Base-by-base conservation (phyloP, 805 yeast species). In the Suhomyces prunicola region DNA sequence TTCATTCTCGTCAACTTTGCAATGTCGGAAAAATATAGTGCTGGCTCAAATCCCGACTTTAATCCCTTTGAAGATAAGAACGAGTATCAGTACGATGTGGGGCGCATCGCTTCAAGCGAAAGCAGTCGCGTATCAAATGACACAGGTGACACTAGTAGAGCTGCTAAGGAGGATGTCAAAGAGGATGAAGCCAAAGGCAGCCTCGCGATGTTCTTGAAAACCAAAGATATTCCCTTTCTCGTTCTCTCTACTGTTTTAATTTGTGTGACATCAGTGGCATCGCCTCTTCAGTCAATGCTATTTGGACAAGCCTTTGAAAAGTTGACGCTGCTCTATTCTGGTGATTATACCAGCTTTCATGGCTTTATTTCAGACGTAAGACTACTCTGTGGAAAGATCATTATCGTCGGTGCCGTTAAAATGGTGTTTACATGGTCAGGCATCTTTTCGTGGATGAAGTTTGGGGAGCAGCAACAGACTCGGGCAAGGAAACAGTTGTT, bases 391-490 rank as follows among this genome's bases (percentile, higher is more conserved):
- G 70, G 68, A 2, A 50, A 61, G 33, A 65, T 76, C n/a, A 66
- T 74, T 58, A 61, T 63, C 0, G 52, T 72, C 6, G 78, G 78
- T 0, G 63, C 61, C 4, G 62, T 55, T 2, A 68, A 71, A 31
- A 60, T 69, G 66, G 5, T 72, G 1, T 59, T 68, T 40, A 64
- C 69, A 2, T 85, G 90, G 86, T 44, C 76, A 0, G 82, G 86
- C 3, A 76, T 87, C 6, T 63, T 78, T 1, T 60, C 74, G 0
- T 91, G 96, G 88, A 80, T 85, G 79, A 60, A 70, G 6, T 71
- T 87, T 45, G 97, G 96, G 6, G 96, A 89, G 66, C 69, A 73
- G 10, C 90, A 87, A 57, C 89, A 84, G 46, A 58, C 71, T 8
- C 70, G 86, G 46, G 83, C 86, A 0, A 73, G 97, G 53, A 48